A percentile compares a stretch with the other conserved stretches of the same genome.
These are phyloP conservation scores for Mycosphaerella arachidis DNA, from an alignment of 2,329 filamentous ascomycete species.

Conservation along the genomic window DNA sequence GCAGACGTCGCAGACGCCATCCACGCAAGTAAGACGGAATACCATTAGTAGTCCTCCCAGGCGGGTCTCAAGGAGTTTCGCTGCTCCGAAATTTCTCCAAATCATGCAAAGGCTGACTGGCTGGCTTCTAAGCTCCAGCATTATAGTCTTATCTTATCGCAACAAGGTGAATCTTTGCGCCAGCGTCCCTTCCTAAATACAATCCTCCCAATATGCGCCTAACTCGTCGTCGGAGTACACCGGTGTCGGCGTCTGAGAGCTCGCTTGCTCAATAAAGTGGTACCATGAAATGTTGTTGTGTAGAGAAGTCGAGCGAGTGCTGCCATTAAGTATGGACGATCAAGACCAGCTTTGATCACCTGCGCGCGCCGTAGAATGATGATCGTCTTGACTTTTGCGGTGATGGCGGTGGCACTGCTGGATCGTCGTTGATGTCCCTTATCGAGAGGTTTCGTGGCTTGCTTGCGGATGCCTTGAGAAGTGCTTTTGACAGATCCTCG, in stretches of 20 bases:
- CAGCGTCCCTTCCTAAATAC: not conserved
- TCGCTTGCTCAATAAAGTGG: slow-evolving; percentile 4
- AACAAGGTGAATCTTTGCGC: not conserved
- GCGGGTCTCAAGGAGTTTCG: not conserved
- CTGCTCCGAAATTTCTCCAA: not conserved
- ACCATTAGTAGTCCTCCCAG: not conserved
- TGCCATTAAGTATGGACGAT: not conserved
- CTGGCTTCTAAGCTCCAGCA: not conserved
- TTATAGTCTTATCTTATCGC: not conserved
- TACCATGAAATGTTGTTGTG: not conserved
- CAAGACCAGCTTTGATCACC: slow-evolving; percentile 20
- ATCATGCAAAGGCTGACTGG: not conserved
- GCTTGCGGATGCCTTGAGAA: slow-evolving; percentile 28
- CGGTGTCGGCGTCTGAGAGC: not conserved
- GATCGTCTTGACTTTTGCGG: slow-evolving; percentile 27
- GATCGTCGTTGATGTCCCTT: slow-evolving; percentile 26
- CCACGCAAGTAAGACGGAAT: not conserved
- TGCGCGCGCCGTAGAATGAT: slow-evolving; percentile 25
- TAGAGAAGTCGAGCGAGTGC: not conserved
- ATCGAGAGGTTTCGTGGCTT: slow-evolving; percentile 32
- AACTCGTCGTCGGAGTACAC: not conserved
- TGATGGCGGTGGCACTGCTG: slow-evolving; percentile 31
- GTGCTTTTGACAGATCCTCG: slow-evolving; percentile 32
- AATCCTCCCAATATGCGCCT: not conserved
- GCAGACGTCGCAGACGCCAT: not conserved